These are phyloP conservation scores for Populus deltoides DNA, from an alignment of 345 rosid species.

Conservation along the genomic window DNA sequence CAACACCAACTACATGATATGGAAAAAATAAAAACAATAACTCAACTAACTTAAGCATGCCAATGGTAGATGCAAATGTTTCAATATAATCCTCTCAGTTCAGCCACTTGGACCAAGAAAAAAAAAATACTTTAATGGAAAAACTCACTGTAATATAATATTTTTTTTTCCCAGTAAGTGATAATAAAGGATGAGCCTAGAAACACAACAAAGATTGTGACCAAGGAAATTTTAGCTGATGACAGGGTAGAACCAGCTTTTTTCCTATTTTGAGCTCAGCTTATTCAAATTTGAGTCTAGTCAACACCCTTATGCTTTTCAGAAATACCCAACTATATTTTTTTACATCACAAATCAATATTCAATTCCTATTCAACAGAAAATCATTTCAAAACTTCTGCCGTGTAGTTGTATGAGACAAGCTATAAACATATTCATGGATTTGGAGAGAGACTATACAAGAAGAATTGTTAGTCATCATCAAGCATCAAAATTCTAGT, in stretches of 20 bases:
- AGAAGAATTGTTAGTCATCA: neutral
- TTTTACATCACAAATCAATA: neutral
- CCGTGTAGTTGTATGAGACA: neutral
- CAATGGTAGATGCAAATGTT: neutral
- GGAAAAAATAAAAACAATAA: neutral
- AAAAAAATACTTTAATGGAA: neutral
- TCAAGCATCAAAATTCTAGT: neutral
- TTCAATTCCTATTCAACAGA: slow-evolving; percentile 1
- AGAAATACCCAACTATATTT: neutral
- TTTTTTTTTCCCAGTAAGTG: too few relatives aligned
- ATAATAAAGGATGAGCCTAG: neutral
- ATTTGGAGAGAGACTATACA: neutral
- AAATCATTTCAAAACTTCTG: neutral
- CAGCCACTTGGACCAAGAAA: neutral
- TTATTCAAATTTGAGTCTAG: neutral
- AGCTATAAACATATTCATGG: neutral
- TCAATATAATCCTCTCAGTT: neutral
- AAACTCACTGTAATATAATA: neutral
- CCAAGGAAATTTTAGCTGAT: neutral
- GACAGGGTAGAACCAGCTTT: neutral
- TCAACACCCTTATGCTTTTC: neutral
- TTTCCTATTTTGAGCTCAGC: neutral
- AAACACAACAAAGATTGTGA: neutral
- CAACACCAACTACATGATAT: neutral
- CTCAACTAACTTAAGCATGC: neutral